A percentile compares a stretch with the other conserved stretches of the same genome.
Evolutionary conservation across 148 eudicot species (phyloP).

Genomic region (Rhododendron mucronatum): DNA sequence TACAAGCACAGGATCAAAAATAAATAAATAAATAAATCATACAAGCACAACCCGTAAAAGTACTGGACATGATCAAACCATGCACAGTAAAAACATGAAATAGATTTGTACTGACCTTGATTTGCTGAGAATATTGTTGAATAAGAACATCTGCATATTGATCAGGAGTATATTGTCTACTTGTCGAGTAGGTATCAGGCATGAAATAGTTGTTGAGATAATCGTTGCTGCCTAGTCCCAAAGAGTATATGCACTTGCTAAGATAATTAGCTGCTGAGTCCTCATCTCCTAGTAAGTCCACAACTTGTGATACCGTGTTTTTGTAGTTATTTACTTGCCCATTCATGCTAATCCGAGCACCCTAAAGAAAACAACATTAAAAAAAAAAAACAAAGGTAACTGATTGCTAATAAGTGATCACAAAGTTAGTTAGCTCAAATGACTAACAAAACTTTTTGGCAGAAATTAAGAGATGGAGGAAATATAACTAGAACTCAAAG

Average conservation of each 20-base stretch:
- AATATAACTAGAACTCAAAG: too few species aligned
- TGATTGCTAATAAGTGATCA: too few species aligned
- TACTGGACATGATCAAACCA: background rate
- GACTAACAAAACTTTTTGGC: too few species aligned
- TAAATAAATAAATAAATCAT: background rate
- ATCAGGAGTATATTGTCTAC: slow-evolving; percentile 28
- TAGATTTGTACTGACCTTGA: slow-evolving; percentile 30
- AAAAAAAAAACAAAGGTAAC: too few species aligned
- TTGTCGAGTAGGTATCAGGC: slow-evolving; percentile 40
- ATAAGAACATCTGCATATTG: slow-evolving; percentile 50
- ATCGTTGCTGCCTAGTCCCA: slow-evolving; percentile 56
- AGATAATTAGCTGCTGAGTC: slow-evolving; percentile 38
- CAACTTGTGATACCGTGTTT: slow-evolving; percentile 37
- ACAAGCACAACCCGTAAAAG: background rate
- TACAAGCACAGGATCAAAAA: too few species aligned
- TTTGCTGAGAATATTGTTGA: slow-evolving; percentile 35
- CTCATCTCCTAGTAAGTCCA: slow-evolving; percentile 34
- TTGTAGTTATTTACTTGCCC: slow-evolving; percentile 45
- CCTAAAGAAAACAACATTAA: slow-evolving; percentile 15
- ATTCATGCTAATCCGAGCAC: slow-evolving; percentile 31
- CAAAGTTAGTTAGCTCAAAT: too few species aligned
- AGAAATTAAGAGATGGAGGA: background rate
- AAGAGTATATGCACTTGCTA: slow-evolving; percentile 36
- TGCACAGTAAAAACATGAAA: background rate
- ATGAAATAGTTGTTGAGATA: slow-evolving; percentile 57